Percentiles rank a stretch among this genome's conserved stretches.
Evolutionary conservation across 148 eudicot genomes (phyloP).

Genomic region (Rhododendron griersonianum): DNA sequence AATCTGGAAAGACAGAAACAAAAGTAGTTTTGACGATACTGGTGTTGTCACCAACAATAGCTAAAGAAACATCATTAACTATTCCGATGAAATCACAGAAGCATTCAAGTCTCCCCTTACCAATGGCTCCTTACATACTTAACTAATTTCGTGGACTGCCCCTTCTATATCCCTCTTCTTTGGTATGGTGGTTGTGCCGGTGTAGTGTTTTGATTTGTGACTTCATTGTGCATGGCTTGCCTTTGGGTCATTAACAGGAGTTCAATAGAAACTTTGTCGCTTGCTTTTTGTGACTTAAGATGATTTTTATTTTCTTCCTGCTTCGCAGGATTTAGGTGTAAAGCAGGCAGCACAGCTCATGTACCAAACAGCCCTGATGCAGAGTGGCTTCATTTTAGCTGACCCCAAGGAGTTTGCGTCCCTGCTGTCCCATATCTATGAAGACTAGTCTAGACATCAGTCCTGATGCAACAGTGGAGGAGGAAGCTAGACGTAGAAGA

Average conservation of each 20-base stretch:
- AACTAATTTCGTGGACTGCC: too few relatives aligned
- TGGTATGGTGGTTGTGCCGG: not conserved
- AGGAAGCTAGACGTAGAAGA: conserved; percentile 75
- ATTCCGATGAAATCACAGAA: too few relatives aligned
- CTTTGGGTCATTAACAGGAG: not conserved
- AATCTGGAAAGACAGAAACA: too few relatives aligned
- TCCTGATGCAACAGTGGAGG: conserved; percentile 70
- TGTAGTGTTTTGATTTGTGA: not conserved
- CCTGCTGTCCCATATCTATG: conserved; percentile 28
- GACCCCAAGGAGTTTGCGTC: conserved; percentile 89
- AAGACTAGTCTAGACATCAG: conserved; percentile 65
- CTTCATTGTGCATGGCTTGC: not conserved
- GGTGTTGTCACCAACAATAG: too few relatives aligned
- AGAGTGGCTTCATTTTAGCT: conserved; percentile 67
- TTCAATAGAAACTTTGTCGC: not conserved
- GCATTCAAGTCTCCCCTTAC: too few relatives aligned
- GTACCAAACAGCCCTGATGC: conserved; percentile 90
- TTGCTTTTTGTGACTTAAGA: not conserved
- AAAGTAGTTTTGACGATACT: too few relatives aligned
- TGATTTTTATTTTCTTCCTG: not conserved
- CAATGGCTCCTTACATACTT: too few relatives aligned
- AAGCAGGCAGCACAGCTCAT: conserved; percentile 72
- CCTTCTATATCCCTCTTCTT: not conserved
- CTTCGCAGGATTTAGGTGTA: conserved; percentile 61
- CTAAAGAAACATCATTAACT: too few relatives aligned